Percentiles rank a stretch among this genome's conserved stretches.
Conservation (phyloP, 2,329 filamentous ascomycete species). For the Periconia digitata region DNA sequence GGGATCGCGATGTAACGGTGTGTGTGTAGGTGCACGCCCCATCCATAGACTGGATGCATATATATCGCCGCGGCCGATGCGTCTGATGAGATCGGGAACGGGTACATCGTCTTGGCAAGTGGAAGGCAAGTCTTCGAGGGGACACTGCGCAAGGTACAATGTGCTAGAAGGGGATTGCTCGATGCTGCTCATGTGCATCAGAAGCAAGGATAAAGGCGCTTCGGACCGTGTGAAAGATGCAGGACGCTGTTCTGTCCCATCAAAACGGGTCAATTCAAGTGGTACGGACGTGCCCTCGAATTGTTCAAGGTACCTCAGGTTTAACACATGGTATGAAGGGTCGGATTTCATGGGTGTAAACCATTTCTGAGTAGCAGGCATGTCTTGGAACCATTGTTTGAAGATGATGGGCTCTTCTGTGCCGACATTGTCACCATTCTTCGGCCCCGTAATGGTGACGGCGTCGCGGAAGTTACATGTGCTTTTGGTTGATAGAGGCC, state of each 20-base stretch:
- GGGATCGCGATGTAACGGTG: slow-evolving; percentile 87
- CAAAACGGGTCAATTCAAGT: slow-evolving; percentile 57
- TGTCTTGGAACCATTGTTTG: slow-evolving; percentile 16
- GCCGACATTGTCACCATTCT: slow-evolving; percentile 16
- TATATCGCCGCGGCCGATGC: slow-evolving; percentile 75
- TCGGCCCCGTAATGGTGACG: not conserved
- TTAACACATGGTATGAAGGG: slow-evolving; percentile 15
- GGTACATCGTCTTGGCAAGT: slow-evolving; percentile 67
- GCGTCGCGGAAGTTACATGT: not conserved
- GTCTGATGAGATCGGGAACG: slow-evolving; percentile 63
- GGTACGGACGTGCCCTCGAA: slow-evolving; percentile 57
- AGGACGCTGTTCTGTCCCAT: slow-evolving; percentile 23
- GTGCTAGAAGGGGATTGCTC: slow-evolving; percentile 30
- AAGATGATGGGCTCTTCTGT: slow-evolving; percentile 24
- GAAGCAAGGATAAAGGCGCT: slow-evolving; percentile 66
- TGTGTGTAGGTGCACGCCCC: slow-evolving; percentile 82
- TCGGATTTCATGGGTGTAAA: slow-evolving; percentile 17
- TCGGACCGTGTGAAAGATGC: slow-evolving; percentile 58
- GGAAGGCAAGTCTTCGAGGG: slow-evolving; percentile 68
- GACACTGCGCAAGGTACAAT: slow-evolving; percentile 87
- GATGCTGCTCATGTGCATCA: slow-evolving; percentile 52
- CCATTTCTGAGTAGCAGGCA: slow-evolving; percentile 38
- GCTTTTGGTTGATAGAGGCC: not conserved
- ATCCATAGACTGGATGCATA: slow-evolving; percentile 89
- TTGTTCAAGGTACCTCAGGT: slow-evolving; percentile 31